Evolutionary conservation across 805 yeast species (phyloP), one percentile per base, ranked within the genome.

Genomic region (Starmerella khaoyaiensis): DNA sequence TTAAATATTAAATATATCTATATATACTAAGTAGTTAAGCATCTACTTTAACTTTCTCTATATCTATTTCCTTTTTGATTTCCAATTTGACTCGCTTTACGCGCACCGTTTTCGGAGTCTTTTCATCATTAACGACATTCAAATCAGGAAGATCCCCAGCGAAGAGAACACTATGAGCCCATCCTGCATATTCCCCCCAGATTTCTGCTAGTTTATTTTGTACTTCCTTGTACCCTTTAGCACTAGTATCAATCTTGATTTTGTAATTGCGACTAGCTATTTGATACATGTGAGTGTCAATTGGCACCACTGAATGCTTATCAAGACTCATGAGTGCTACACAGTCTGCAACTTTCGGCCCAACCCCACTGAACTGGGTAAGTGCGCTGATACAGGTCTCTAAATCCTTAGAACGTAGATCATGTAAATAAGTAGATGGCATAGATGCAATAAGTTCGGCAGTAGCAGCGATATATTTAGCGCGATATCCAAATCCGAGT

Each of bases 291-390:
- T 90, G 98, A 0, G 96, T 93, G 56, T 90, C 98, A 1, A 90
- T 81, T 0, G 98, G 98, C 3, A 90, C 95, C 9, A 82, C 71
- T 39, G 77, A 82, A 51, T 79, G 82, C 55, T 80, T 77, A 50
- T 79, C 87, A 42, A 87, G 63, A 2, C 90, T 76, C 96, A 90
- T 87, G 31, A 90, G 63, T 46, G 93, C 76, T 12, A 90, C 90
- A 56, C 98, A 90, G 50, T 90, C 98, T 0, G 98, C 96, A 1
- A 90, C 97, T 59, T 90, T 90, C 0, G 97, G 97, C 0, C 98
- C 98, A 0, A 90, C 95, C 1, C 98, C 98, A 3, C 70, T 64
- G 48, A 79, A 77, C 43, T 69, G 65, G 45, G 78, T 62, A 28
- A 90, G 59, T 33, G 67, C 72, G 5, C 65, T 62, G 43, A 74